Base-by-base conservation (phyloP, 352 stramenopile species). In the Globisporangium nagaii region DNA sequence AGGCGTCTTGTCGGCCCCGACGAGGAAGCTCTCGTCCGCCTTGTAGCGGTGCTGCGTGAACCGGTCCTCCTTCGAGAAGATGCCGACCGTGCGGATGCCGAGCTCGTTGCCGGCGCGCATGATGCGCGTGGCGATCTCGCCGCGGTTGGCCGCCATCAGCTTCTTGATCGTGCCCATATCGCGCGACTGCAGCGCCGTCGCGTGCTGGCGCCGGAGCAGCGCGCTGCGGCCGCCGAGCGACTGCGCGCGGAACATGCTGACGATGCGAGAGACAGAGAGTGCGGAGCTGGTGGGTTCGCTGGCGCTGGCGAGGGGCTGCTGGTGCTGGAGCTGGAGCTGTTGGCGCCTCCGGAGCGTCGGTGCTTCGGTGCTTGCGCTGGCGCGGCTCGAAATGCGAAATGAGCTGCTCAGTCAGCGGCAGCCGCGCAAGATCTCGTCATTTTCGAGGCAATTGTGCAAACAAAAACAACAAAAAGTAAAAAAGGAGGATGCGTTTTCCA, bases 71-170 rank as follows among this genome's bases (percentile, higher is more conserved):
- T 97, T 85, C 39, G 75, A 86, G 73, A 93, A 96, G 57, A 97
- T 86, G 34, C 75, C 90, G 27, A 96, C 90, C 15, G 94, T 98
- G 49, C 77, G 72, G 48, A 97, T 84, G 39, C 88, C 93, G 36
- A 99, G 78, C 68, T 99, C 95, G 50, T 95, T 96, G 5, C 79
- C 82, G 1, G 95, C 93, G 46, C 96, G 86, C 77, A 97, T 97
- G 62, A 99, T 98, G 20, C 96, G 86, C 37, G 95, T 96, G 10
- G 96, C 96, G 73, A 99, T 99, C 72, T 99, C 97, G 31, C 96
- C 97, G 30, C 97, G 92, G 80, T 99, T 99, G 31, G 96, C 96
- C 9, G 94, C 94, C 83, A 99, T 86, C 42, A 99, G 67, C 68
- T 98, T 99, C 50, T 93, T 94, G 74, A 99, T 92, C 35, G 71